phyloP scores from a whole-genome alignment of 1,284 basidiomycete genomes.

The Phellopilus nigrolimitatus region DNA sequence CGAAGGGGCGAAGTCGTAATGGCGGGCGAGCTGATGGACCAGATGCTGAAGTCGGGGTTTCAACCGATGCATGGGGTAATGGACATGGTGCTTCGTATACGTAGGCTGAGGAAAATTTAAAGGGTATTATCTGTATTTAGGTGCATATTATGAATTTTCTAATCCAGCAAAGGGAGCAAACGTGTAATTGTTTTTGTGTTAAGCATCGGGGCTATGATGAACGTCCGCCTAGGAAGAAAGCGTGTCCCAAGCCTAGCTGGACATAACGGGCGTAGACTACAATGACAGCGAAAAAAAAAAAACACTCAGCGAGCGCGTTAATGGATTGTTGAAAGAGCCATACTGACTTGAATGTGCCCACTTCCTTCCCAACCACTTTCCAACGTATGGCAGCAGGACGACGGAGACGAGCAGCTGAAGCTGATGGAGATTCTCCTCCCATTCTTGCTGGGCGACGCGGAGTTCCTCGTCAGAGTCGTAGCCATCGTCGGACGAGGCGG shows the following conservation, averaged over 20 bases:
- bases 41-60: slow-evolving; percentile 46
- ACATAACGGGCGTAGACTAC: slow-evolving; percentile 73
- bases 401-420: slow-evolving; percentile 77
- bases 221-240: slow-evolving; percentile 57
- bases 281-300: not conserved
- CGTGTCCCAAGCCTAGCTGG: slow-evolving; percentile 57
- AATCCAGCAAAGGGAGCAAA: not conserved
- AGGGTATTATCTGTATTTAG: too few species aligned
- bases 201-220: slow-evolving; percentile 20
- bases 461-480: slow-evolving; percentile 70
- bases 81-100: slow-evolving; percentile 35
- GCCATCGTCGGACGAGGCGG: slow-evolving; percentile 38
- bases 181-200: slow-evolving; percentile 20
- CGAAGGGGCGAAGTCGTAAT: slow-evolving; percentile 49
- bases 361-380: slow-evolving; percentile 83
- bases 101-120: slow-evolving; percentile 22
- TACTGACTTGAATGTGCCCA: slow-evolving; percentile 82
- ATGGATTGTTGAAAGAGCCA: slow-evolving; percentile 15
- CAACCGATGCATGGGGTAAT: slow-evolving; percentile 36
- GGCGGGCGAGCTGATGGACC: slow-evolving; percentile 54
- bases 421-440: slow-evolving; percentile 86
- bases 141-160: slow-evolving; percentile 15
- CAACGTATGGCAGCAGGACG: slow-evolving; percentile 80
- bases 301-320: slow-evolving; percentile 21
- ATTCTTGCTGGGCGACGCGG: slow-evolving; percentile 80